phyloP scores from a whole-genome alignment of 75 land plant genomes.

The Sequoiadendron giganteum region DNA sequence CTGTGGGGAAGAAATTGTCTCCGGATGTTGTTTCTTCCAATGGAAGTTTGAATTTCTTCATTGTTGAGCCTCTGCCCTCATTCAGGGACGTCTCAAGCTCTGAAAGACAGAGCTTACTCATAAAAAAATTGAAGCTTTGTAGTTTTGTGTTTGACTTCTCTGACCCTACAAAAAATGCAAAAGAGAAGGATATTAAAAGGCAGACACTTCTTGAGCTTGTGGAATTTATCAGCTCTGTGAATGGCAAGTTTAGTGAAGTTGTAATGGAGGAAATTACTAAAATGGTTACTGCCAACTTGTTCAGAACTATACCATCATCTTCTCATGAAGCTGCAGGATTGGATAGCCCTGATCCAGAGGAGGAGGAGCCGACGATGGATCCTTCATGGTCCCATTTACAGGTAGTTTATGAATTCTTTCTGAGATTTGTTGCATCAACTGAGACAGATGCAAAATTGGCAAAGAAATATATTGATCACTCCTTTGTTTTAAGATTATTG shows the following conservation, averaged over 20 bases:
- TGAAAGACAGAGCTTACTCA: constrained; percentile 72
- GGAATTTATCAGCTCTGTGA: constrained; percentile 70
- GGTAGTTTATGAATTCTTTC: constrained; percentile 79
- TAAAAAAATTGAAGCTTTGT: constrained; percentile 68
- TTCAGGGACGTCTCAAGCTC: constrained; percentile 75
- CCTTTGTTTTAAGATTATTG: constrained; percentile 73
- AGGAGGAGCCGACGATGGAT: constrained; percentile 88
- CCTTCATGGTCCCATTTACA: constrained; percentile 92
- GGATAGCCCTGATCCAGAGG: constrained; percentile 78
- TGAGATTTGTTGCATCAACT: constrained; percentile 74
- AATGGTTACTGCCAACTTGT: constrained; percentile 80
- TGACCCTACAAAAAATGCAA: constrained; percentile 66
- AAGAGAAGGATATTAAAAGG: constrained; percentile 84
- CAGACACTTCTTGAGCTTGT: constrained; percentile 83
- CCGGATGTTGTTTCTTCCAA: constrained; percentile 9
- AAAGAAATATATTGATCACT: constrained; percentile 85
- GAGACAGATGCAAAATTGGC: constrained; percentile 92
- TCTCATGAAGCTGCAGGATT: constrained; percentile 57
- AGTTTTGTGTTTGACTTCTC: constrained; percentile 74
- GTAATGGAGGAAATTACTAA: constrained; percentile 69
- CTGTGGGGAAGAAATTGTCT: constrained; percentile 1
- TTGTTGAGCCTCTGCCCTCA: constrained; percentile 60
- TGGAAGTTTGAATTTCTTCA: neutral
- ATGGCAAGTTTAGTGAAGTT: constrained; percentile 65
- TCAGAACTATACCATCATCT: constrained; percentile 59